Evolutionary conservation across 768 basidiomycete genomes (phyloP).

Genomic region (Artomyces pyxidatus): DNA sequence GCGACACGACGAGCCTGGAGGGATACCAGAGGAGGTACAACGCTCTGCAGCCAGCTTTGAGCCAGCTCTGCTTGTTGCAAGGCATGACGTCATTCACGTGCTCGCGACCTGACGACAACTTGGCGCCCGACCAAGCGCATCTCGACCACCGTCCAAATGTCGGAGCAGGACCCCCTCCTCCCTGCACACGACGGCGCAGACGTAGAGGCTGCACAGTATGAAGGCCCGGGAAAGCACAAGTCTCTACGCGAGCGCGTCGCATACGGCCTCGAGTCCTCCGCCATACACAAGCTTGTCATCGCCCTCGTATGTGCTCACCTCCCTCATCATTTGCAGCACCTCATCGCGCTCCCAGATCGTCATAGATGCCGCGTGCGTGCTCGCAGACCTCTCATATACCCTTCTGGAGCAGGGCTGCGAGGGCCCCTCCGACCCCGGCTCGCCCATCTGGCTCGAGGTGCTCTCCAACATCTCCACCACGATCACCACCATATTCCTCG

Average conservation of each 20-base stretch:
- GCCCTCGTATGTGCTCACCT: slow-evolving; percentile 4
- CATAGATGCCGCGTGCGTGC: slow-evolving; percentile 63
- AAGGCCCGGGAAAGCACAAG: neutral
- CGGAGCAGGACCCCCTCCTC: slow-evolving; percentile 23
- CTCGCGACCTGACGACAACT: no score
- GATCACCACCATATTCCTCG: slow-evolving; percentile 66
- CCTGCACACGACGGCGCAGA: slow-evolving; percentile 4
- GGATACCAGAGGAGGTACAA: no score
- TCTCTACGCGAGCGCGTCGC: slow-evolving; percentile 6
- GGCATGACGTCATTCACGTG: no score
- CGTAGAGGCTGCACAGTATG: neutral
- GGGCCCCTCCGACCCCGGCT: slow-evolving; percentile 31
- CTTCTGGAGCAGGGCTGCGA: slow-evolving; percentile 51
- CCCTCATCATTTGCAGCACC: neutral
- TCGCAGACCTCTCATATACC: slow-evolving; percentile 61
- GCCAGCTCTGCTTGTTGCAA: no score
- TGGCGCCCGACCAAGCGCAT: no score
- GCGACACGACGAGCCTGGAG: no score
- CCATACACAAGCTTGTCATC: slow-evolving; percentile 16
- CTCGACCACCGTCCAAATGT: slow-evolving; percentile 12
- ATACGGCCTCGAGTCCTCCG: slow-evolving; percentile 7
- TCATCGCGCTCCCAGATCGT: slow-evolving; percentile 33
- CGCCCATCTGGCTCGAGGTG: slow-evolving; percentile 55
- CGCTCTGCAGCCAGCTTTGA: no score
- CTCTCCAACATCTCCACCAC: slow-evolving; percentile 52